phyloP scores from a whole-genome alignment of 306 rosid genomes.

The Quercus bicolor region DNA sequence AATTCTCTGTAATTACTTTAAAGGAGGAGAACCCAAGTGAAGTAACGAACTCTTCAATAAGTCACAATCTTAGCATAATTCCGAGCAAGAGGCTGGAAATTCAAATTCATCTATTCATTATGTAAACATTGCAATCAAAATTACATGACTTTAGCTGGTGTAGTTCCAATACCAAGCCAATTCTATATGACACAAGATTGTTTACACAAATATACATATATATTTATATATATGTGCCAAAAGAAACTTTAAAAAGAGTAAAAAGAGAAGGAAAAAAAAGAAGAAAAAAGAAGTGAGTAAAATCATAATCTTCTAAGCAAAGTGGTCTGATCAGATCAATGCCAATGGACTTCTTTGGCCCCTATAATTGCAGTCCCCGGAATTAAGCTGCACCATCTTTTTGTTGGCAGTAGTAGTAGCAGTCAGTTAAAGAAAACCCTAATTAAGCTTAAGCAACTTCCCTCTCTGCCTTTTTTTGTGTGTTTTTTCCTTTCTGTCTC shows the following conservation, averaged over 20 bases:
- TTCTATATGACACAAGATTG: too few relatives aligned
- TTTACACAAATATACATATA: too few relatives aligned
- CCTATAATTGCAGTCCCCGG: not conserved
- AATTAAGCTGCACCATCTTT: constrained; percentile 1
- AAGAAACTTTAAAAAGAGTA: not conserved
- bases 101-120: too few relatives aligned
- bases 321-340: not conserved
- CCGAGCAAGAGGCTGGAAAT: too few relatives aligned
- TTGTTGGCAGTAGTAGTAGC: not conserved
- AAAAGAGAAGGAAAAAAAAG: not conserved
- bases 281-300: constrained; percentile 1
- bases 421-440: not conserved
- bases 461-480: not conserved
- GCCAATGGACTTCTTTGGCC: constrained; percentile 14
- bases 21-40: too few relatives aligned
- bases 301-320: constrained; percentile 16
- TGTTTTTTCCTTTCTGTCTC: not conserved
- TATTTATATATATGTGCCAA: not conserved
- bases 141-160: too few relatives aligned
- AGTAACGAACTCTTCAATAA: too few relatives aligned
- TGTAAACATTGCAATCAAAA: too few relatives aligned
- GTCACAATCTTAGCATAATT: too few relatives aligned
- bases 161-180: too few relatives aligned
- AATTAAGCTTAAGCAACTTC: not conserved
- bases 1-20: too few relatives aligned